A percentile compares a stretch with the other conserved stretches of the same genome.
Evolutionary conservation across 129 eudicot species (phyloP).

Genomic region (Saposhnikovia divaricata): DNA sequence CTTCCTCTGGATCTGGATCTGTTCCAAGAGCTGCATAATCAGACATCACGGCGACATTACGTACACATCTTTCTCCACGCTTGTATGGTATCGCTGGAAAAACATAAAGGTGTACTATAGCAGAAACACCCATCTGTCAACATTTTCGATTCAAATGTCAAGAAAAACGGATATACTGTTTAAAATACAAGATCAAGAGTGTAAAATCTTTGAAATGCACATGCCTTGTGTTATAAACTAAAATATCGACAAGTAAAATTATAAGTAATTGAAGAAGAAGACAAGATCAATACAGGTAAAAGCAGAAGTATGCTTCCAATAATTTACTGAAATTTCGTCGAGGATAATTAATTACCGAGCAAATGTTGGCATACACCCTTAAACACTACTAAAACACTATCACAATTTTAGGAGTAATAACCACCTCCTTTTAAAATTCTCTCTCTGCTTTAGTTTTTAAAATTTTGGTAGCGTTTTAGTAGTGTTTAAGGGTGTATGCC

Average conservation of each 20-base stretch:
- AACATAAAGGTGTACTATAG: slow-evolving; percentile 80
- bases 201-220: neutral
- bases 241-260: neutral
- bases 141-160: slow-evolving; percentile 15
- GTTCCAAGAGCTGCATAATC: slow-evolving; percentile 86
- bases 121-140: slow-evolving; percentile 92
- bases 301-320: neutral
- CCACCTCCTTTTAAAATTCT: too few relatives aligned
- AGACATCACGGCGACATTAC: slow-evolving; percentile 79
- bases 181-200: neutral
- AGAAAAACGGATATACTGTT: neutral
- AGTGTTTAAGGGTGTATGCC: too few relatives aligned
- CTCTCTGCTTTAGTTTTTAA: too few relatives aligned
- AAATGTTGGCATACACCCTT: too few relatives aligned
- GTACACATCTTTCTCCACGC: slow-evolving; percentile 90
- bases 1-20: slow-evolving; percentile 90
- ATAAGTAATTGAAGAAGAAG: neutral
- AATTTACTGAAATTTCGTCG: neutral
- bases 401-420: too few relatives aligned
- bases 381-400: too few relatives aligned
- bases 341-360: neutral
- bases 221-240: neutral
- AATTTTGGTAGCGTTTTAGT: too few relatives aligned
- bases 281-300: neutral
- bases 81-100: slow-evolving; percentile 86